These are phyloP conservation scores for Trichoderma atroviride DNA, from an alignment of 2,329 filamentous ascomycete species.

Conservation along the genomic window DNA sequence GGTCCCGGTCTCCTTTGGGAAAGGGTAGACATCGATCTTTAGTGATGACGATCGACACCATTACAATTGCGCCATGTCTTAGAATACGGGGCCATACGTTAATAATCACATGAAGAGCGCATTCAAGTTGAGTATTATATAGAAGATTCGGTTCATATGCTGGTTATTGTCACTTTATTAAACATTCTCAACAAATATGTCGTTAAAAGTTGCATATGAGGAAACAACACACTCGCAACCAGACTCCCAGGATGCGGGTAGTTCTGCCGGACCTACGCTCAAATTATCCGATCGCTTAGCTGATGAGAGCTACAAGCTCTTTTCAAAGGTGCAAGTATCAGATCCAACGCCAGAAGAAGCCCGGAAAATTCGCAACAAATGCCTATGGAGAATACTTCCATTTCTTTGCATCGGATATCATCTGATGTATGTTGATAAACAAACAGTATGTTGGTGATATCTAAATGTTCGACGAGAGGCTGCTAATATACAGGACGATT, in stretches of 20 bases:
- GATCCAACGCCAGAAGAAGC: slow-evolving; percentile 41
- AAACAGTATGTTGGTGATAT: slow-evolving; percentile 36
- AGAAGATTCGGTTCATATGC: not conserved
- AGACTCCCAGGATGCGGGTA: not conserved
- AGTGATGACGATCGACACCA: slow-evolving; percentile 11
- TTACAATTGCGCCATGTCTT: slow-evolving; percentile 10
- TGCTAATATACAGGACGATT: not conserved
- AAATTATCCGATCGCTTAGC: slow-evolving; percentile 44
- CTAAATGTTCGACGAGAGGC: not conserved
- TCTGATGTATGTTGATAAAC: slow-evolving; percentile 45
- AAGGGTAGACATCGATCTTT: not conserved
- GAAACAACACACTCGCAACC: slow-evolving; percentile 6
- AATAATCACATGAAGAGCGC: not conserved
- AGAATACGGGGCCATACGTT: not conserved
- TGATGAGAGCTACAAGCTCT: slow-evolving; percentile 48
- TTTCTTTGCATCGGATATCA: slow-evolving; percentile 46
- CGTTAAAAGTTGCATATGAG: slow-evolving; percentile 7
- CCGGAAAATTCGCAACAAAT: slow-evolving; percentile 40
- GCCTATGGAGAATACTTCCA: slow-evolving; percentile 41
- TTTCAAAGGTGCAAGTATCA: slow-evolving; percentile 42
- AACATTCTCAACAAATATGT: not conserved
- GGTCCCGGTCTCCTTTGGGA: not conserved
- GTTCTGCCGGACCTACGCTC: slow-evolving; percentile 20
- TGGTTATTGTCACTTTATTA: not conserved
- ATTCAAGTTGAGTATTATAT: not conserved